A percentile compares a stretch with the other conserved stretches of the same genome.
These are phyloP conservation scores for Schoenoplectus tabernaemontani DNA, from an alignment of 202 grass and related monocot genomes.

Conservation along the genomic window DNA sequence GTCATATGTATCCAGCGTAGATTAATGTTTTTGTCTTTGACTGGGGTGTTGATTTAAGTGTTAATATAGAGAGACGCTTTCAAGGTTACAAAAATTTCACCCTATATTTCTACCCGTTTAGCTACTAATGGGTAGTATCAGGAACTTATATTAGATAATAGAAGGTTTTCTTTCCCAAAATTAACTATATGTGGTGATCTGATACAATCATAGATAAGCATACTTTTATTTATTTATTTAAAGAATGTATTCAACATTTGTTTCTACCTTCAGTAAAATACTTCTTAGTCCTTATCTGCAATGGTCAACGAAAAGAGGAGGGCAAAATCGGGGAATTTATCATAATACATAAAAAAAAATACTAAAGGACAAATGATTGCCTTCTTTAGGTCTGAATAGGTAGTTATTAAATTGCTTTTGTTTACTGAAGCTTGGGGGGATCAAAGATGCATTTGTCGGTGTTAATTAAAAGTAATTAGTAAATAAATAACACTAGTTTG, in stretches of 20 bases:
- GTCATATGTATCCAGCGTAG: neutral
- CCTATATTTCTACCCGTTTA: neutral
- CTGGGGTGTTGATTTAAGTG: neutral
- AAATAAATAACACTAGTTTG: no score
- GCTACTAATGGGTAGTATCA: neutral
- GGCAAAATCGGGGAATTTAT: neutral
- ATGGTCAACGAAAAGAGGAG: neutral
- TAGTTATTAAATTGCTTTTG: neutral
- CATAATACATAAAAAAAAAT: neutral
- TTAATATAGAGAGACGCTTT: neutral
- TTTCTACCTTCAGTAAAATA: neutral
- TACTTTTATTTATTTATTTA: neutral
- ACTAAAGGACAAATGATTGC: neutral
- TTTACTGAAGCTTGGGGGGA: neutral
- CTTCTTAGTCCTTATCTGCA: neutral
- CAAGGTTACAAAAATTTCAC: neutral
- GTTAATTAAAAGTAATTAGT: neutral
- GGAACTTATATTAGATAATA: neutral
- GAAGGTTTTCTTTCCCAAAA: neutral
- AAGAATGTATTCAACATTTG: neutral
- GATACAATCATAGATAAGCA: neutral
- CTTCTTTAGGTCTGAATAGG: neutral
- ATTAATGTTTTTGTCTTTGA: neutral
- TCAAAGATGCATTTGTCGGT: neutral
- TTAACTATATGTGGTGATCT: neutral